phyloP scores from a whole-genome alignment of 106 monocot species.

The Platanthera zijinensis region DNA sequence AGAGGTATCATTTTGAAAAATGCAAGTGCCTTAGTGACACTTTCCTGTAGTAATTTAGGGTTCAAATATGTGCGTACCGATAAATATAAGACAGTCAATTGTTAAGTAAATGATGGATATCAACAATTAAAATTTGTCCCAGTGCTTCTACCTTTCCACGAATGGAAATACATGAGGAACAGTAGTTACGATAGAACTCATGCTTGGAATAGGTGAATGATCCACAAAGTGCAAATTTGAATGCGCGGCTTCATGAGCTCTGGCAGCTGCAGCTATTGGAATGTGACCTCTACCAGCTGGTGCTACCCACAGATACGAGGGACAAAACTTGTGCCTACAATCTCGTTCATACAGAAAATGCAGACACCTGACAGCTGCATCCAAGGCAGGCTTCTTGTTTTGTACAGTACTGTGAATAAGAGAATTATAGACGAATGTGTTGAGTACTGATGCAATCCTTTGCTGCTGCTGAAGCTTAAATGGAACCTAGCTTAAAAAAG shows the following conservation, averaged over 20 bases:
- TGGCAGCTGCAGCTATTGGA: slow-evolving; percentile 81
- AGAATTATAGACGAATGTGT: slow-evolving; percentile 85
- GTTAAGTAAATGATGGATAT: slow-evolving; percentile 2
- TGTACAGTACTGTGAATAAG: slow-evolving; percentile 38
- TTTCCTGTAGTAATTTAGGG: too few species aligned
- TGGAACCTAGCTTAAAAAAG: slow-evolving; percentile 45
- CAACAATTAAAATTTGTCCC: neutral
- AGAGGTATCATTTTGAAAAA: too few species aligned
- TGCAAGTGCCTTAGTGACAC: too few species aligned
- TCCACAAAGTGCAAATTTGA: slow-evolving; percentile 28
- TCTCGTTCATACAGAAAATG: slow-evolving; percentile 83
- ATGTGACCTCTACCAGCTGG: slow-evolving; percentile 57
- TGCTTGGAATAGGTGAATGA: slow-evolving; percentile 21
- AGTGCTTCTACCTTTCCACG: slow-evolving; percentile 68
- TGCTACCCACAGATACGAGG: slow-evolving; percentile 65
- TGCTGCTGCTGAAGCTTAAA: slow-evolving; percentile 66
- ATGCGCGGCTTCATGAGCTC: slow-evolving; percentile 77
- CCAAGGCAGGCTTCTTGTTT: slow-evolving; percentile 34
- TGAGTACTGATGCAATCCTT: slow-evolving; percentile 58
- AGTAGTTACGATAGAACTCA: slow-evolving; percentile 60
- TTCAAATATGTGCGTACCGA: neutral
- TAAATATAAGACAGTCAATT: neutral
- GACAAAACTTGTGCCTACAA: slow-evolving; percentile 76
- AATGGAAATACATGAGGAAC: slow-evolving; percentile 97
- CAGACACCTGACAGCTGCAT: slow-evolving; percentile 77